Evolutionary conservation across 2,329 filamentous ascomycete genomes (phyloP).

Genomic region (Aspergillus floridensis): DNA sequence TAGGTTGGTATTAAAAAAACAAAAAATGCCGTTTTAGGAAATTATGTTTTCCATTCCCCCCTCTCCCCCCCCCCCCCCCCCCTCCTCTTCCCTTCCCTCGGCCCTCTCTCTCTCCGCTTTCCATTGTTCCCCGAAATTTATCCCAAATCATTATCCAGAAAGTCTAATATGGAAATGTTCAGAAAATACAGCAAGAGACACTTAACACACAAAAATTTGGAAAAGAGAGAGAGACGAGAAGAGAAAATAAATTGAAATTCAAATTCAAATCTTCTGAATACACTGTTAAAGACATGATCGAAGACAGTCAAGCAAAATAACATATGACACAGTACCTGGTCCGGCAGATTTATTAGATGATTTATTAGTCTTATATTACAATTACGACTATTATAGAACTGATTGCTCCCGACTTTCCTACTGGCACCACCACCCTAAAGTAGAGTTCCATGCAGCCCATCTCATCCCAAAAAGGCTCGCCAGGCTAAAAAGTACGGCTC

Average conservation of each 20-base stretch:
- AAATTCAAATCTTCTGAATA: too few relatives aligned
- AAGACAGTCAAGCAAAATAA: slow-evolving; percentile 4
- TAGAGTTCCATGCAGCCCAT: slow-evolving; percentile 11
- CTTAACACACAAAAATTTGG: neutral
- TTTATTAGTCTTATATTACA: slow-evolving; percentile 9
- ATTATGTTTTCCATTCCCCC: too few relatives aligned
- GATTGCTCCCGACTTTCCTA: neutral
- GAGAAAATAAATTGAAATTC: too few relatives aligned
- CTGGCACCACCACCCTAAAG: slow-evolving; percentile 11
- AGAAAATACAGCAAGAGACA: neutral
- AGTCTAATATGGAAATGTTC: neutral
- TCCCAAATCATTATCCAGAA: neutral
- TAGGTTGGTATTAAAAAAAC: too few relatives aligned
- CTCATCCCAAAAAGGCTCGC: slow-evolving; percentile 11
- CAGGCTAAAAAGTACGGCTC: slow-evolving; percentile 24
- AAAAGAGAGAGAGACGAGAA: slow-evolving; percentile 2
- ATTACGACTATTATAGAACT: neutral
- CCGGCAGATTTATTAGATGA: slow-evolving; percentile 10
- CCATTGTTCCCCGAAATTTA: neutral
- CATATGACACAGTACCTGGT: slow-evolving; percentile 10
- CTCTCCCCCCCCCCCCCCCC: too few relatives aligned
- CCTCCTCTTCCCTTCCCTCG: neutral
- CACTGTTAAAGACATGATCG: neutral
- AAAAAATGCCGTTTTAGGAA: too few relatives aligned
- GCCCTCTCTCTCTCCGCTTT: neutral